phyloP scores from a whole-genome alignment of 371 early-diverging fungal species.

The Mucor piriformis region DNA sequence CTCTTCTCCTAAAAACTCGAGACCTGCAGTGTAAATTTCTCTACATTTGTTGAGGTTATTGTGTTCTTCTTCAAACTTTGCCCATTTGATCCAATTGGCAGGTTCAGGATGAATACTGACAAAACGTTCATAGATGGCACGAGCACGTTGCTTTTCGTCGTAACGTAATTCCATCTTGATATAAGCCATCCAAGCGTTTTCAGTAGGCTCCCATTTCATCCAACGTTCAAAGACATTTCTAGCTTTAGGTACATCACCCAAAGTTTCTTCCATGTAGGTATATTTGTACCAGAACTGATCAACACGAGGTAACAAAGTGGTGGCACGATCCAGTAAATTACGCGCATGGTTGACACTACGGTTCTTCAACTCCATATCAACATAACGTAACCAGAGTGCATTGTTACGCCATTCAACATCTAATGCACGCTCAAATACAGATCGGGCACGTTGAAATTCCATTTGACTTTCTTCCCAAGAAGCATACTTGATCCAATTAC shows the following conservation, averaged over 20 bases:
- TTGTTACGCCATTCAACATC: constrained; percentile 88
- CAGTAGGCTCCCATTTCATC: constrained; percentile 98
- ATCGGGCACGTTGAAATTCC: constrained; percentile 87
- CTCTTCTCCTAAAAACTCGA: constrained; percentile 89
- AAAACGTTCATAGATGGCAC: constrained; percentile 83
- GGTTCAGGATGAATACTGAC: constrained; percentile 90
- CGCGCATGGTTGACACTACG: constrained; percentile 90
- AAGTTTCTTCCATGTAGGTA: constrained; percentile 95
- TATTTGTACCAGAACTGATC: constrained; percentile 98
- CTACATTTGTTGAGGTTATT: constrained; percentile 77
- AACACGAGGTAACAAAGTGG: constrained; percentile 88
- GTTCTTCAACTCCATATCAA: constrained; percentile 97
- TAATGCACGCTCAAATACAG: constrained; percentile 90
- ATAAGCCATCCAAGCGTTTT: constrained; percentile 92
- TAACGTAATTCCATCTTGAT: constrained; percentile 94
- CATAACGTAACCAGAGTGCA: constrained; percentile 90
- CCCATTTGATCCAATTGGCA: constrained; percentile 96
- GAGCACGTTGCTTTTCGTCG: constrained; percentile 80
- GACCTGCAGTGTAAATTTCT: constrained; percentile 83
- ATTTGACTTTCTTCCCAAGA: constrained; percentile 92
- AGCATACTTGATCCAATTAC: constrained; percentile 95
- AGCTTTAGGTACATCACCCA: constrained; percentile 90
- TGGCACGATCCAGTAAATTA: constrained; percentile 92
- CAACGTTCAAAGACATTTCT: constrained; percentile 96
- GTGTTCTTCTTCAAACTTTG: constrained; percentile 90